Evolutionary conservation across 306 rosid genomes (phyloP), one percentile per base, ranked within the genome.

Genomic region (Corylus heterophylla): DNA sequence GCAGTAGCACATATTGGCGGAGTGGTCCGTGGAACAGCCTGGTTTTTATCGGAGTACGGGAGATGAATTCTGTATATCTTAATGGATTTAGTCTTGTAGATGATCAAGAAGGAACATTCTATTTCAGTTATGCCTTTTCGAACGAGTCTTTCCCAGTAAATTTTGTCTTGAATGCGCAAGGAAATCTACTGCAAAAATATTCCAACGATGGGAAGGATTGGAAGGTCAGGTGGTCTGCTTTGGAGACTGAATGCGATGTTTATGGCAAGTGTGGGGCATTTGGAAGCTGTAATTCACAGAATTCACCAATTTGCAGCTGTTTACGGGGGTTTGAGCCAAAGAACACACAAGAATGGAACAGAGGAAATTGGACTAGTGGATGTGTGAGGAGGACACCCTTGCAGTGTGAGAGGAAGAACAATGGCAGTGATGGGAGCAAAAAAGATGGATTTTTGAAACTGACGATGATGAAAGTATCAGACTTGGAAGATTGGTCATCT

Each of bases 1-100:
- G 75, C 17, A 78, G 84, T 44, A 56, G 42, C 4, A 92, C 89
- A 8, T 74, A 11, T 56, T 88, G 86, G 88, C 73, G 94, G 45
- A 85, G 82, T 61, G 90, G 94, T 54, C 92, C 85, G 4, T 88
- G 92, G 92, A 85, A 82, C 64, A 76, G 79, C 13, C 29, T 78
- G 22, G 39, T 70, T 81, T 90, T 88, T 70, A 72, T 82, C 4
- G 91, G 95, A 20, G 1, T 82, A 18, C 87, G 87, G 1, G 9
- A 20, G 0, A 87, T 82, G 92, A 37, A 83, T 42, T 5, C 80
- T 16, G 83, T 76, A 45, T 88, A 82, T 82, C 22, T 16, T 12
- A 69, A 83, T 35, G 85, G 86, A 31, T 82, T 78, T 80, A 54
- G 0, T 49, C 44, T 87, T 0, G 71, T 22, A 0, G 70, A 85